Evolutionary conservation across 2,329 filamentous ascomycete genomes (phyloP), one percentile per base, ranked within the genome.

Genomic region (Colletotrichum kahawae): DNA sequence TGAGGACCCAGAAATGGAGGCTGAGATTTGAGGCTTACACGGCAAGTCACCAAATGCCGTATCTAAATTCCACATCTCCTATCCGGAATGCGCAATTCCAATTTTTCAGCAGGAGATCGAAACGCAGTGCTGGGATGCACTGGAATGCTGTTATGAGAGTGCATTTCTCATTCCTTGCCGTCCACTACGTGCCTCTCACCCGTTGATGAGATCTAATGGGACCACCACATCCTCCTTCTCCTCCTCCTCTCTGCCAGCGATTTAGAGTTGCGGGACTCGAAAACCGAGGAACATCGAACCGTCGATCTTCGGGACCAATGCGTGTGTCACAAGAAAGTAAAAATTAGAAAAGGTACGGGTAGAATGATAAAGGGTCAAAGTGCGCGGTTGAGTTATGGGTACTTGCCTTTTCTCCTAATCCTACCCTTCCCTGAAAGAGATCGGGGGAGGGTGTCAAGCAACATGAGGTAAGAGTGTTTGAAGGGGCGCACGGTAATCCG

Each of bases 201-300:
- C 54, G 16, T 24, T 16, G 24, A 21, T 57, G 54, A 48, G 54
- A 33, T n/a, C 56, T 59, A n/a, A 59, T 29, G 27, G 18, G n/a
- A 59, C 31, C 59, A 21, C 21, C 4, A 27, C 63, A 14, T 29
- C 63, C 24, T 21, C 36, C 27, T 38, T 34, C 4, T 33, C 63
- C n/a, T 29, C 63, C 24, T 21, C 36, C 27, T 38, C 34, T 31
- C 18, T 34, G 29, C 24, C 59, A 29, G 43, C 67, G 43, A 65
- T 16, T 57, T 75, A 75, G 73, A 75, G 73, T 75, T 75, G 73
- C 73, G 73, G 73, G 69, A 67, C 63, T 64, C 34, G 34, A 56
- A 54, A 63, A 64, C 56, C 72, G 33, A 67, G 69, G 69, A 63
- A 64, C 63, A 63, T 60, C 36, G 63, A 72, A 63, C 69, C 63